Conservation (phyloP, 176 grass and related monocot genomes). For the Oryza brachyantha region DNA sequence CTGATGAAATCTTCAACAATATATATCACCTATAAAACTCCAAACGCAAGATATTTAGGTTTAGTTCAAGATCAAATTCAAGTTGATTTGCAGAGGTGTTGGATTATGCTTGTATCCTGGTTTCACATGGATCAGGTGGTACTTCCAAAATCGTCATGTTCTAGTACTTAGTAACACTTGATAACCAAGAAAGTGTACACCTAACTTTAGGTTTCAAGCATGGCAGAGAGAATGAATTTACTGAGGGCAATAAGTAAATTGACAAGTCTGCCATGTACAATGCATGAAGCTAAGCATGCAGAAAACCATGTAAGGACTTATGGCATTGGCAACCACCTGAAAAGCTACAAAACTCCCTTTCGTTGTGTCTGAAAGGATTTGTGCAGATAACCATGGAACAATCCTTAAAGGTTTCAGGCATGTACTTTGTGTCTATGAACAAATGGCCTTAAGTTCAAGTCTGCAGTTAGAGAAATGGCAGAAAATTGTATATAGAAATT, state of each 20-base stretch:
- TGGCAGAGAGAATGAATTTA: background rate
- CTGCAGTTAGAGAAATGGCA: background rate
- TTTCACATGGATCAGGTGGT: background rate
- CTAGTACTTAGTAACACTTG: background rate
- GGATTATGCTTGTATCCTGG: background rate
- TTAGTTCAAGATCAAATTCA: background rate
- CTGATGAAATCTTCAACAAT: background rate
- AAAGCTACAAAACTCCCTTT: background rate
- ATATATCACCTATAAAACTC: background rate
- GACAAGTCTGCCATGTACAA: background rate
- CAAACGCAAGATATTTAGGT: background rate
- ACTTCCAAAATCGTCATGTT: background rate
- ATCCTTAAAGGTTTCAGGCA: background rate
- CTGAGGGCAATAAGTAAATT: background rate
- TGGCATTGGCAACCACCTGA: background rate
- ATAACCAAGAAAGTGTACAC: background rate
- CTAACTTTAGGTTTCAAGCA: background rate
- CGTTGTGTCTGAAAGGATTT: background rate
- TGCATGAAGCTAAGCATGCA: conserved; percentile 24
- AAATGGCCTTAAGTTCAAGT: background rate
- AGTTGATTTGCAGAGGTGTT: background rate
- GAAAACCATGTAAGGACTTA: background rate
- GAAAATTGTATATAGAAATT: background rate
- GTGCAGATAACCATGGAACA: background rate
- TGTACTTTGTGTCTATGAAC: background rate